Base-by-base conservation (phyloP, 306 rosid species). In the Canavalia gladiata region DNA sequence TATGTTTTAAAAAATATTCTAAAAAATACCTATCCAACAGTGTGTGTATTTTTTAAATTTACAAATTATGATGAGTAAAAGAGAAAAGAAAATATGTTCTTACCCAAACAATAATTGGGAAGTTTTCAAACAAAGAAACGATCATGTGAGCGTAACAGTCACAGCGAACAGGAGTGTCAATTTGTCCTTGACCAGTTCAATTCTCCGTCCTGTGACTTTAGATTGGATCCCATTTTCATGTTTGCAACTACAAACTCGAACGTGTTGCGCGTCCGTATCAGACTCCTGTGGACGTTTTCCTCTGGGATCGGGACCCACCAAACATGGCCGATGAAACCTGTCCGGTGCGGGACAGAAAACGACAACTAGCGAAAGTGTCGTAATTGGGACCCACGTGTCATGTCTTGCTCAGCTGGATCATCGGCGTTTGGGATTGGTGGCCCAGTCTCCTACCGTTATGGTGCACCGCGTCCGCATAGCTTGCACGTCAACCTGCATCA, bases 371-470 rank as follows among this genome's bases (percentile, higher is more conserved):
- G 41, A 28, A 46, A 28, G 42, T 71, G 81, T 64, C 34, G 11
- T 60, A 51, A 2, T 29, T 50, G 86, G 90, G 92, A 66, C 93
- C 93, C 97, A 89, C 87, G 86, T 77, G 81, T 85, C 87, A 68
- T 47, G 74, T 82, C 84, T 2, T 29, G 72, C 76, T 33, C 74
- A 70, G 79, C 88, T 84, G 84, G 83, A 86, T 83, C 77, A 76
- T 81, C 88, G 86, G 76, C 86, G 70, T 33, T 78, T 3, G 30
- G 42, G 41, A 8, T 8, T 0, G 72, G 10, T 83, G 78, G 45
- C 12, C 89, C 86, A 83, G 5, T 10, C 68, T 33, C 8, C 42
- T 45, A 10, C 4, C 25, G 8, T 34, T 81, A 83, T 67, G 50
- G 80, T 80, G 85, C 93, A 85, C 90, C 87, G 93, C 85, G 68